Evolutionary conservation across 179 eudicot genomes (phyloP), one percentile per base, ranked within the genome.

Genomic region (Spergularia azorica): DNA sequence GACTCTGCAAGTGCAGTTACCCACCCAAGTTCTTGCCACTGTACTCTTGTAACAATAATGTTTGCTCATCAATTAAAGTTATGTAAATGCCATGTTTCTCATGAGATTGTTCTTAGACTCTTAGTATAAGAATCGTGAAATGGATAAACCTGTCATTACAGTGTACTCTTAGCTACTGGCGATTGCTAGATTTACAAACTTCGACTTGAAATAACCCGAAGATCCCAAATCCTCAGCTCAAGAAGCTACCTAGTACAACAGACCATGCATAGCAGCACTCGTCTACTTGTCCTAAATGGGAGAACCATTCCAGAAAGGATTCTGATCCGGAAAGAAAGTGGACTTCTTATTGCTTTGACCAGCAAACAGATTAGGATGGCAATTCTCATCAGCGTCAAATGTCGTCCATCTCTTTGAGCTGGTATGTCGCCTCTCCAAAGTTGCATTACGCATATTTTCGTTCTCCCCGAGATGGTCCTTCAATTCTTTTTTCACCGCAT

Each of bases 401-500:
- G 90, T 86, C 75, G 95, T 80, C 98, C 97, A 89, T 82, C 84
- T 80, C 76, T 80, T 88, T 39, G 89, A 83, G 80, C 64, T 74
- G 52, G 75, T 72, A 13, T 61, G 72, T 46, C 84, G 79, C 71
- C 86, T 88, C 79, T 88, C 91, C n/a, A 75, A 74, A 14, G 81
- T 83, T 26, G 77, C 73, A 48, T 43, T 79, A 62, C 81, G 77
- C 50, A 65, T 39, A 71, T 59, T 77, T 50, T 81, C 87, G 86
- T 83, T 90, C 70, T 92, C 94, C 41, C 84, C 87, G 0, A 89
- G 89, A 76, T 90, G 98, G 9, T 86, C 86, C 81, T 94, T 92
- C 82, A 83, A 88, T 73, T 92, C 95, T 67, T 89, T 94, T 63
- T 88, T 88, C 79, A 93, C 98, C 63, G 89, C 93, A 73, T 89